Base-by-base conservation (phyloP, 2,329 filamentous ascomycete species). In the Trichoderma pleuroti region DNA sequence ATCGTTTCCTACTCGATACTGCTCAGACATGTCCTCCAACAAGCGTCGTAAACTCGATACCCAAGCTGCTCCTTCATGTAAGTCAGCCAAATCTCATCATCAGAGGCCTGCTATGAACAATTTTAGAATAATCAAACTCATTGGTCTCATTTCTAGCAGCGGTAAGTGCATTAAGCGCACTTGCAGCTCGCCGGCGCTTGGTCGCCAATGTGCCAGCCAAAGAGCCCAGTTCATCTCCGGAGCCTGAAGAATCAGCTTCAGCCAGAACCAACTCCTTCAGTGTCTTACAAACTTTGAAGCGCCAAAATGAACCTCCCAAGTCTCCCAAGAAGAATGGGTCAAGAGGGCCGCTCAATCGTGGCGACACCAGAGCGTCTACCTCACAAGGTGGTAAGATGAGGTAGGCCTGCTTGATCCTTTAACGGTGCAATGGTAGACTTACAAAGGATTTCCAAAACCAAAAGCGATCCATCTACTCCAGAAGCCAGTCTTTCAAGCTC, bases 121-220 rank as follows among this genome's bases (percentile, higher is more conserved):
- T 12, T 2, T 16, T 2, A 12, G 11, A 18, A 18, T 16, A 46
- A 9, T 14, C 28, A 10, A 57, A 57, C 6, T 11, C 52, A 18
- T 3, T 30, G 10, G 39, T 26, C 11, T 11, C 21, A n/a, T 26
- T 39, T 60, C 28, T 30, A 73, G 74, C 73, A 70, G 73, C 76
- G 3, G 75, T 77, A 70, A 81, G 78, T 52, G 80, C 81, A n/a
- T 73, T 81, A n/a, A 81, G 79, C 72, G 80, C 81, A 7, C 73
- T 82, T 24, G 78, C 80, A 39, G 81, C 80, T 71, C 76, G 80
- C 16, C 77, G 80, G 34, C 78, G 76, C 12, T 73, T 77, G 21
- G 74, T 70, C 18, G 73, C 72, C 18, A 71, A 72, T 30, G 70
- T 70, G 61, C 73, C 72, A 12, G 71, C 72, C 34, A 72, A 65